These are phyloP conservation scores for Zalaria obscura DNA, from an alignment of 2,329 filamentous ascomycete species.

Conservation along the genomic window DNA sequence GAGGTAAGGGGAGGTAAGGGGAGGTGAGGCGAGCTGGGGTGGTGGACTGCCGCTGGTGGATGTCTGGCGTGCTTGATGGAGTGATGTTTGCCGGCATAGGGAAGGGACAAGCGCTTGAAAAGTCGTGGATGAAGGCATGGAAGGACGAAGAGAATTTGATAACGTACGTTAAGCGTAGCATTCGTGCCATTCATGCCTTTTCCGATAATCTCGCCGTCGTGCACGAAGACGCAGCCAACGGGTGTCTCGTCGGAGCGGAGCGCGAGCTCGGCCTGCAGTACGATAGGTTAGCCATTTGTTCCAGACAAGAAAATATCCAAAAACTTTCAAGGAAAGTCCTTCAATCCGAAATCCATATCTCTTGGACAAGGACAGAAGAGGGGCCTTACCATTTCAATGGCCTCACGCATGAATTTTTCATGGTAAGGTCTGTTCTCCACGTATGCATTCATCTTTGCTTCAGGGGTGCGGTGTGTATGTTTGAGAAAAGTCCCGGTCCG, in stretches of 20 bases:
- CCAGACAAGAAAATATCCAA: neutral
- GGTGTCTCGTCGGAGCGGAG: conserved; percentile 82
- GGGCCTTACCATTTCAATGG: conserved; percentile 61
- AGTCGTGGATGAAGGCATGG: neutral
- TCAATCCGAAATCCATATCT: too few relatives aligned
- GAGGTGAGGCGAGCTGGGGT: neutral
- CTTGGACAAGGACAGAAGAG: too few relatives aligned
- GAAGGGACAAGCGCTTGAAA: neutral
- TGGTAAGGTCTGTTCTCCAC: conserved; percentile 31
- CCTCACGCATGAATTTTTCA: conserved; percentile 65
- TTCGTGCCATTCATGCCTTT: conserved; percentile 97
- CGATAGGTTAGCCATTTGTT: neutral
- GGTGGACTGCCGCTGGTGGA: too few relatives aligned
- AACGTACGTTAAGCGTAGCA: conserved; percentile 52
- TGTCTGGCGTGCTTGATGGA: too few relatives aligned
- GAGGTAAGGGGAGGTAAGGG: neutral
- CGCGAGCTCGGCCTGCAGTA: conserved; percentile 62
- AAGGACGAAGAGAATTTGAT: neutral
- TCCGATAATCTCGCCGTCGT: conserved; percentile 65
- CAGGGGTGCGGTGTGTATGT: too few relatives aligned
- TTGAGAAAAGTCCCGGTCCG: too few relatives aligned
- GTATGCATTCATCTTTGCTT: conserved; percentile 3
- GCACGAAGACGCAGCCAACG: conserved; percentile 87
- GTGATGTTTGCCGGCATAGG: too few relatives aligned
- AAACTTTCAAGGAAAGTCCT: neutral